Conservation (phyloP, 257 asterid genomes). For the Cordia subcordata region DNA sequence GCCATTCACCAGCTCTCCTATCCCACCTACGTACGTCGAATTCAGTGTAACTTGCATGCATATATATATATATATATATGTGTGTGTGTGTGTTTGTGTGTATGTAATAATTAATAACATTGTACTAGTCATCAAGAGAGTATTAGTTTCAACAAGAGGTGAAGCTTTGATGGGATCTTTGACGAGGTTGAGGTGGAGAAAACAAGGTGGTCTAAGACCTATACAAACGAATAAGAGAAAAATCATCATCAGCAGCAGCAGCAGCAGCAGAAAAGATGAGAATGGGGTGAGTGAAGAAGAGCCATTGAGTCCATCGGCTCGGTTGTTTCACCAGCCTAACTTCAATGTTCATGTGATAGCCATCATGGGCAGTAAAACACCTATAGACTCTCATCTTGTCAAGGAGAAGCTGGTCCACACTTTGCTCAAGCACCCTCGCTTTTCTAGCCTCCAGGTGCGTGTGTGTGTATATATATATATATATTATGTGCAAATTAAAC, state of each 20-base stretch:
- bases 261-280: not conserved
- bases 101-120: too few species aligned
- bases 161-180: constrained; percentile 10
- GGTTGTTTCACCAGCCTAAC: constrained; percentile 24
- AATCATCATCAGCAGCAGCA: too few species aligned
- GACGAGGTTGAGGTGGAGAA: constrained; percentile 17
- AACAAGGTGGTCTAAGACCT: constrained; percentile 4
- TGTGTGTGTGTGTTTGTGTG: too few species aligned
- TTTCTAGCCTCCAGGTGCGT: constrained; percentile 30
- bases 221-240: constrained; percentile 16
- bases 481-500: too few species aligned
- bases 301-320: constrained; percentile 35
- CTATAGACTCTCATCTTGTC: constrained; percentile 6
- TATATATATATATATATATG: too few species aligned
- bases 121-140: too few species aligned
- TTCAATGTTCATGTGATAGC: constrained; percentile 24
- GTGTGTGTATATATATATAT: too few species aligned
- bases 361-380: constrained; percentile 9
- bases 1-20: too few species aligned
- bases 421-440: constrained; percentile 36
- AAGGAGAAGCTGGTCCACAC: constrained; percentile 21
- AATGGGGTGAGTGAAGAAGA: constrained; percentile 11
- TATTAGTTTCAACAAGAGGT: too few species aligned
- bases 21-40: too few species aligned
- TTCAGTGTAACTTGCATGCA: too few species aligned